phyloP scores from a whole-genome alignment of 2,329 filamentous ascomycete genomes.

The Pseudocercospora fuligena region DNA sequence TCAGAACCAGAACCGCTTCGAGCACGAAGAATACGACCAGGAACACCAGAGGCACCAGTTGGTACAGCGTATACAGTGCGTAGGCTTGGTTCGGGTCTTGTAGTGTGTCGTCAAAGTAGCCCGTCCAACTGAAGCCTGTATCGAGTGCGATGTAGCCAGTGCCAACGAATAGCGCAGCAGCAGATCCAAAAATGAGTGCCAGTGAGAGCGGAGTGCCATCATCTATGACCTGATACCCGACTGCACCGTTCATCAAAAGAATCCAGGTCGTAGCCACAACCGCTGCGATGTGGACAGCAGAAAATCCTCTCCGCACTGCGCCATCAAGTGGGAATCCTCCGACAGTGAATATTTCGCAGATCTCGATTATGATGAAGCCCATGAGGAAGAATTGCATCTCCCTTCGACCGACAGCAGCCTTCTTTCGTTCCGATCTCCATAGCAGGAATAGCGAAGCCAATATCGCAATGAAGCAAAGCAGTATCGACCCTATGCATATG shows the following conservation, averaged over 20 bases:
- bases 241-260: constrained; percentile 58
- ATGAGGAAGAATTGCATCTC: constrained; percentile 96
- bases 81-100: constrained; percentile 68
- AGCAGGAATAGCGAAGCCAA: constrained; percentile 68
- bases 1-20: constrained; percentile 80
- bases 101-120: constrained; percentile 67
- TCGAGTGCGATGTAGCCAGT: constrained; percentile 96
- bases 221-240: constrained; percentile 91
- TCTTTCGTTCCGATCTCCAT: constrained; percentile 83
- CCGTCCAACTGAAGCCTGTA: constrained; percentile 85
- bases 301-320: constrained; percentile 78
- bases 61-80: constrained; percentile 91
- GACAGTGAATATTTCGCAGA: constrained; percentile 96
- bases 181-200: constrained; percentile 73
- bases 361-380: constrained; percentile 82
- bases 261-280: constrained; percentile 90
- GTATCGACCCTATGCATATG: constrained; percentile 72
- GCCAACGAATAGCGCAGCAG: constrained; percentile 76
- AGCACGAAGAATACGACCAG: constrained; percentile 85
- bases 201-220: constrained; percentile 88
- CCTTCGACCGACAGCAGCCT: constrained; percentile 90
- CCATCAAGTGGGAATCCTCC: constrained; percentile 80
- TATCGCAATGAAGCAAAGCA: constrained; percentile 80
- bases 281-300: constrained; percentile 85
- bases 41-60: constrained; percentile 85